These are phyloP conservation scores for Trichocladium antarcticum DNA, from an alignment of 495 filamentous ascomycete genomes.

Conservation along the genomic window DNA sequence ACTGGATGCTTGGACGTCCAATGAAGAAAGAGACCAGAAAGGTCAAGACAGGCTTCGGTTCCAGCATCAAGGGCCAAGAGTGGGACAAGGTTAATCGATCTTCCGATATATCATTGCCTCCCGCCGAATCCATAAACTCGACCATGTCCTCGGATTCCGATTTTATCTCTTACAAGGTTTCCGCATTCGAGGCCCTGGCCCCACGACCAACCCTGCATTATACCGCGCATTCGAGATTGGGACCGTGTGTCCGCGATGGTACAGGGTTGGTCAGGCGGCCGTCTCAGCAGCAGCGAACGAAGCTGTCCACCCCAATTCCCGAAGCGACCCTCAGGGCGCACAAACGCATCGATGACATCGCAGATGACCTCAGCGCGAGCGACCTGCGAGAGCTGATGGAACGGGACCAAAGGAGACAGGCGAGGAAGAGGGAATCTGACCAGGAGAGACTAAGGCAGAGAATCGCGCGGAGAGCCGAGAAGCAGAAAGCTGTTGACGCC, in stretches of 20 bases:
- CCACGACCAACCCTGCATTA: constrained; percentile 71
- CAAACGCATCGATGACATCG: constrained; percentile 66
- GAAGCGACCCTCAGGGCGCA: constrained; percentile 57
- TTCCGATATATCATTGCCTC: constrained; percentile 64
- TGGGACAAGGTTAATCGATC: constrained; percentile 49
- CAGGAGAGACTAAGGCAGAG: constrained; percentile 58
- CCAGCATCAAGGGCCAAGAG: constrained; percentile 27
- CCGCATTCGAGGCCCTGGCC: constrained; percentile 59
- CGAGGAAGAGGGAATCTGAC: constrained; percentile 60
- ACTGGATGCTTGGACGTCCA: constrained; percentile 38
- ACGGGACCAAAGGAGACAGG: constrained; percentile 63
- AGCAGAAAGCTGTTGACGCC: constrained; percentile 43
- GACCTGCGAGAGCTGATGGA: constrained; percentile 77
- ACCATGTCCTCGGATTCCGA: constrained; percentile 61
- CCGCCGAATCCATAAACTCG: constrained; percentile 61
- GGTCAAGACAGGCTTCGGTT: constrained; percentile 39
- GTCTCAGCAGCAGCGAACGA: constrained; percentile 31
- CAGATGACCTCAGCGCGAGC: constrained; percentile 68
- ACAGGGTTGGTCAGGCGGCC: constrained; percentile 24
- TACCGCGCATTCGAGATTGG: constrained; percentile 49
- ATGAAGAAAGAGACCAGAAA: constrained; percentile 55
- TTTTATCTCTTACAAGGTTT: constrained; percentile 60
- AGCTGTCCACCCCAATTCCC: constrained; percentile 39
- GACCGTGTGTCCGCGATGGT: constrained; percentile 12
- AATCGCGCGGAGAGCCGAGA: constrained; percentile 58